phyloP scores from a whole-genome alignment of 305 asterid genomes.

The Fraxinus sp. region DNA sequence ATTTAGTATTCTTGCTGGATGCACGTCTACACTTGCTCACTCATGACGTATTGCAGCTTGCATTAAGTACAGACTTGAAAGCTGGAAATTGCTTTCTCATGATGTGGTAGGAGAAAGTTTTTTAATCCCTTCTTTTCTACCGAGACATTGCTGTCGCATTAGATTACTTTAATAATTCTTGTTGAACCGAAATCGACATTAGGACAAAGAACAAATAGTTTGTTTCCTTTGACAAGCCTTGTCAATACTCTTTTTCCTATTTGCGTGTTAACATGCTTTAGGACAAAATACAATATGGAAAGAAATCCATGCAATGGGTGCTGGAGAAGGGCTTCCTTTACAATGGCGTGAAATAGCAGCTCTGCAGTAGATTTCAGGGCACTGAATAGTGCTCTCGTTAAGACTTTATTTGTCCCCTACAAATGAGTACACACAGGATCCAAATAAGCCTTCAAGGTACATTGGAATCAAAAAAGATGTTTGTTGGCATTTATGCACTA shows the following conservation, averaged over 20 bases:
- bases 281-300: not conserved
- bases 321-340: too few relatives aligned
- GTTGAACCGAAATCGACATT: not conserved
- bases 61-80: not conserved
- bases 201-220: not conserved
- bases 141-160: not conserved
- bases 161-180: not conserved
- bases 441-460: too few relatives aligned
- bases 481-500: too few relatives aligned
- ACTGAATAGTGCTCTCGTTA: too few relatives aligned
- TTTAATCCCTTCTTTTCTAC: not conserved
- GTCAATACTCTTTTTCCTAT: not conserved
- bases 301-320: not conserved
- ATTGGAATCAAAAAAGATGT: too few relatives aligned
- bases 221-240: not conserved
- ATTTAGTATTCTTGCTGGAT: not conserved
- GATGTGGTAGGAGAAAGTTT: not conserved
- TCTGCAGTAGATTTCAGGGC: too few relatives aligned
- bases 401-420: too few relatives aligned
- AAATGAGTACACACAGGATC: too few relatives aligned
- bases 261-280: not conserved
- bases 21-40: not conserved
- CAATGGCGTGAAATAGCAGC: too few relatives aligned
- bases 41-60: not conserved
- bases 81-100: not conserved